Evolutionary conservation across 768 basidiomycete species (phyloP).

Genomic region (Tricholoma terreum): DNA sequence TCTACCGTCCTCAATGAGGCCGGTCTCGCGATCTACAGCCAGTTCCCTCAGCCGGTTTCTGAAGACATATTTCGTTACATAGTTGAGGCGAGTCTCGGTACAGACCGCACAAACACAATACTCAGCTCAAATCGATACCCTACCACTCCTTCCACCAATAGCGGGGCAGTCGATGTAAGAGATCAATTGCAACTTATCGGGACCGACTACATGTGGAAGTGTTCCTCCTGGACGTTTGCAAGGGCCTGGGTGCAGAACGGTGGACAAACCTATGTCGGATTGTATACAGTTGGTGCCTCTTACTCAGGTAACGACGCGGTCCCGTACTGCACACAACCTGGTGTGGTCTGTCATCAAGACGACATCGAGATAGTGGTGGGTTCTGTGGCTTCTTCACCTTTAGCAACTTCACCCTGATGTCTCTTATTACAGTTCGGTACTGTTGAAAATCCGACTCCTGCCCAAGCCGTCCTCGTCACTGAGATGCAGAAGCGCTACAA

Average conservation of each 20-base stretch:
- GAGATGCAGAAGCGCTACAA: conserved; percentile 71
- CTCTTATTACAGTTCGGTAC: conserved; percentile 47
- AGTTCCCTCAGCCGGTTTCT: conserved; percentile 38
- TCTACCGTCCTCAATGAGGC: conserved; percentile 75
- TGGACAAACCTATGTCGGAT: conserved; percentile 64
- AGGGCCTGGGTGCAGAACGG: conserved; percentile 64
- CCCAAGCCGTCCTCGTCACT: conserved; percentile 54
- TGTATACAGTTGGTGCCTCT: conserved; percentile 64
- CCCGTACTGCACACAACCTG: conserved; percentile 52
- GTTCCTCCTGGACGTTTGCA: conserved; percentile 69
- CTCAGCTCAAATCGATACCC: conserved; percentile 48
- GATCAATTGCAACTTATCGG: conserved; percentile 54
- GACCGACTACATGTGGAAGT: conserved; percentile 70
- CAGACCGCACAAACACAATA: conserved; percentile 39
- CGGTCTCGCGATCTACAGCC: conserved; percentile 53
- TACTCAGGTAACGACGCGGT: conserved; percentile 63
- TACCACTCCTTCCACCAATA: conserved; percentile 21
- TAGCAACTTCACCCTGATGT: neutral
- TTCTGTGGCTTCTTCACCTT: conserved; percentile 13
- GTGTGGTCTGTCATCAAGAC: conserved; percentile 74
- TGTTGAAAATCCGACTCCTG: conserved; percentile 47
- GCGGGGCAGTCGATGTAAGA: conserved; percentile 46
- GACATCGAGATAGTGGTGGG: conserved; percentile 77
- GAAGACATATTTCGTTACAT: conserved; percentile 34
- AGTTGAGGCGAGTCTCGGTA: conserved; percentile 46